phyloP scores from a whole-genome alignment of 208 protist species.

The Leishmania aethiopica region DNA sequence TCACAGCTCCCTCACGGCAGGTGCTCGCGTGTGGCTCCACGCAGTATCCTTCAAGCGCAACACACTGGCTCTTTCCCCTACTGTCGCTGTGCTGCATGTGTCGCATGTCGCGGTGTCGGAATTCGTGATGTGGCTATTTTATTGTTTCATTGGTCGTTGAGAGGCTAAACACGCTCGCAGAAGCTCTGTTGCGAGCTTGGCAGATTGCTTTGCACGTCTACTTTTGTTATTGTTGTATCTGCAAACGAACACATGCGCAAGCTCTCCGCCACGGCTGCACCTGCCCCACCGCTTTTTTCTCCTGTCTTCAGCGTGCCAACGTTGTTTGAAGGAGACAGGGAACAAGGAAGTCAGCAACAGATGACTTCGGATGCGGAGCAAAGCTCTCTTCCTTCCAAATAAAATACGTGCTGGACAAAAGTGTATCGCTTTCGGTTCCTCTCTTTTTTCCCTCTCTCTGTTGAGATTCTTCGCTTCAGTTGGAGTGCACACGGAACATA shows the following conservation, averaged over 20 bases:
- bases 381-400: background rate
- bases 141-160: background rate
- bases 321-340: background rate
- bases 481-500: background rate
- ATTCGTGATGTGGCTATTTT: background rate
- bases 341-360: background rate
- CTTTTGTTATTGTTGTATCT: background rate
- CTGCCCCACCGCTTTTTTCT: background rate
- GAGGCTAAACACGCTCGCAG: background rate
- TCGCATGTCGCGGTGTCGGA: background rate
- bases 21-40: background rate
- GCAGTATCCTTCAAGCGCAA: background rate
- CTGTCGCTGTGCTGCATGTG: background rate
- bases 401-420: constrained; percentile 12
- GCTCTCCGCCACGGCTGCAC: background rate
- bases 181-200: background rate
- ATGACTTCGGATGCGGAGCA: background rate
- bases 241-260: background rate
- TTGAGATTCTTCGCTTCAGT: background rate
- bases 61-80: background rate
- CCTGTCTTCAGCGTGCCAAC: background rate
- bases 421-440: background rate
- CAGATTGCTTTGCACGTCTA: background rate
- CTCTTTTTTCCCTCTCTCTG: constrained; percentile 5
- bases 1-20: background rate